Base-by-base conservation (phyloP, 2,329 filamentous ascomycete genomes). In the Diplodia intermedia region DNA sequence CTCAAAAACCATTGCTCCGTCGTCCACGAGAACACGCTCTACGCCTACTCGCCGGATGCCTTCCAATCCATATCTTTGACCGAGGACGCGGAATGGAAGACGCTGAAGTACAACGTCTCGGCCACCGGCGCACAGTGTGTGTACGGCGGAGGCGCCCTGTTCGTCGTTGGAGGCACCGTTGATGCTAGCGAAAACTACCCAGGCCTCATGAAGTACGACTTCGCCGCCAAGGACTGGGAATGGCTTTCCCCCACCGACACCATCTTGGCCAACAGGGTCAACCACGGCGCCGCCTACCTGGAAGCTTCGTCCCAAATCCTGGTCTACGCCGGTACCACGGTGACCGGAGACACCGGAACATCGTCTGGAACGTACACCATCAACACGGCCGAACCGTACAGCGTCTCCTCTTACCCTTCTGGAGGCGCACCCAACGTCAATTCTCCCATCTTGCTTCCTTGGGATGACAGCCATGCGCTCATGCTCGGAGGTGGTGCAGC, bases 71-170 rank as follows among this genome's bases (percentile, higher is more conserved):
- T 98, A 71, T 79, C 84, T 14, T 81, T 98, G 71, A 80, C 86
- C 70, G 79, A 88, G 71, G 91, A 91, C 62, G 91, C 88, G 60
- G 80, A 87, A 80, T 97, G 94, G 94, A 82, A 86, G 71, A 77
- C 84, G 71, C 78, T 95, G 72, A 75, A 84, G 0, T 85, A 85
- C 76, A 92, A 92, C 60, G 85, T 89, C 69, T 82, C 88, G 20
- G 91, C 97, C 26, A 88, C 87, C 1, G 92, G 91, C 55, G 92
- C 87, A 50, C 88, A 88, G 7, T 98, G 94, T 79, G 90, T 97
- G 26, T 89, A 89, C 67, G 89, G 89, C 47, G 86, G 85, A 29
- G 84, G 90, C 4, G 90, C 86, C 31, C 84, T 97, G 36, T 97
- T 90, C 76, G 85, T 97, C 56, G 88, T 98, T 47, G 94, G 94